phyloP scores from a whole-genome alignment of 306 rosid species.

The Oemleria cerasiformis region DNA sequence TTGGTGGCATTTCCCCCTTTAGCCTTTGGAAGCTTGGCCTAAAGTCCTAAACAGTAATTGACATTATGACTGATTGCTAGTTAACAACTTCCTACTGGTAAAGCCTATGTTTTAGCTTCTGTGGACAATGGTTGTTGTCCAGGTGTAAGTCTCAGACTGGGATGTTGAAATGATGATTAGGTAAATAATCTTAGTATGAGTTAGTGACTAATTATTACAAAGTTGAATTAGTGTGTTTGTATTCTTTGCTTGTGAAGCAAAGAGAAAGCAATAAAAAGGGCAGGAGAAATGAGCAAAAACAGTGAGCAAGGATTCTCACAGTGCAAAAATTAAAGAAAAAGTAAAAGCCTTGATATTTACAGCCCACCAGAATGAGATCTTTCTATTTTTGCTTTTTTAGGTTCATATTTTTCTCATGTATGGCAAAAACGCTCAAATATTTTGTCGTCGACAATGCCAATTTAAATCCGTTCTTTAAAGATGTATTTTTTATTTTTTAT shows the following conservation, averaged over 20 bases:
- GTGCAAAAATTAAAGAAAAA: slow-evolving; percentile 35
- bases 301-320: slow-evolving; percentile 28
- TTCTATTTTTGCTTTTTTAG: slow-evolving; percentile 14
- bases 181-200: slow-evolving; percentile 20
- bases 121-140: slow-evolving; percentile 19
- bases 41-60: slow-evolving; percentile 13
- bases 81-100: slow-evolving; percentile 25
- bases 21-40: slow-evolving; percentile 3
- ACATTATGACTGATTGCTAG: slow-evolving; percentile 34
- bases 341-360: slow-evolving; percentile 51
- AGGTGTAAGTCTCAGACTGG: slow-evolving; percentile 34
- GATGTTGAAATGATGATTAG: slow-evolving; percentile 23
- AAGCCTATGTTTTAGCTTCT: slow-evolving; percentile 9
- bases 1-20: background rate
- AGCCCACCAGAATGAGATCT: slow-evolving; percentile 56
- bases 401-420: background rate
- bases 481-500: no score
- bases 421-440: no score
- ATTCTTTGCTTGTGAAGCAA: slow-evolving; percentile 76
- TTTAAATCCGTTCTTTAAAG: no score
- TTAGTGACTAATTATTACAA: slow-evolving; percentile 20
- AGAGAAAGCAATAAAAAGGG: slow-evolving; percentile 29
- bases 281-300: slow-evolving; percentile 22
- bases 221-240: slow-evolving; percentile 25
- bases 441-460: no score